Percentiles rank a stretch among this genome's conserved stretches.
Conservation (phyloP, 305 asterid species). For the Solanum hybrid region DNA sequence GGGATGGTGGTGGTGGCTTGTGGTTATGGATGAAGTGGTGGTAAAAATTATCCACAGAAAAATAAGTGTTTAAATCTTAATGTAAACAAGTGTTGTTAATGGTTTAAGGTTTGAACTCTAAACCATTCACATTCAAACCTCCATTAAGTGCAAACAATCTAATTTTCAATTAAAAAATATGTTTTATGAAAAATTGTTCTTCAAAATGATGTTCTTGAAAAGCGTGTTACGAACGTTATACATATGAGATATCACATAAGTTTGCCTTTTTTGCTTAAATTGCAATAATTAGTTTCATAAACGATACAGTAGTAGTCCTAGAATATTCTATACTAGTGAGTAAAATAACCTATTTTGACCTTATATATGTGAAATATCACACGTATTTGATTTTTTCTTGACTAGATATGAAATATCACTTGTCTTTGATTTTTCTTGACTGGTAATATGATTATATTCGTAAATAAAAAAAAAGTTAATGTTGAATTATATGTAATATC, state of each 20-base stretch:
- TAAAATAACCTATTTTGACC: neutral
- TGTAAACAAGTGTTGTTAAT: neutral
- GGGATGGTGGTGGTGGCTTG: neutral
- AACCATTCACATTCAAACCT: neutral
- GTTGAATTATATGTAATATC: neutral
- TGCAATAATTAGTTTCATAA: neutral
- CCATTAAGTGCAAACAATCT: neutral
- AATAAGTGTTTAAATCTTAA: neutral
- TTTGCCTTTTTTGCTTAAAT: neutral
- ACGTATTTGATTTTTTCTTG: neutral
- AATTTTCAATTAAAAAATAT: neutral
- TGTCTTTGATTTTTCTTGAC: neutral
- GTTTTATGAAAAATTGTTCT: neutral
- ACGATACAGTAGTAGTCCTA: neutral
- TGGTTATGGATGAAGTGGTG: neutral
- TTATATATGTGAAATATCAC: neutral
- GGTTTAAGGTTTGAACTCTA: neutral
- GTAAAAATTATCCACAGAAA: neutral
- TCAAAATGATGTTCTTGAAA: neutral
- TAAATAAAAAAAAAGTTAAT: neutral
- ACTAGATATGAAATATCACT: neutral
- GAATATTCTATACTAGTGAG: neutral
- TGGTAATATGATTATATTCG: neutral
- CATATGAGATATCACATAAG: neutral
- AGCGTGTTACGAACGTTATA: neutral